Base-by-base conservation (phyloP, 345 rosid genomes). In the Salix arbutifolia region DNA sequence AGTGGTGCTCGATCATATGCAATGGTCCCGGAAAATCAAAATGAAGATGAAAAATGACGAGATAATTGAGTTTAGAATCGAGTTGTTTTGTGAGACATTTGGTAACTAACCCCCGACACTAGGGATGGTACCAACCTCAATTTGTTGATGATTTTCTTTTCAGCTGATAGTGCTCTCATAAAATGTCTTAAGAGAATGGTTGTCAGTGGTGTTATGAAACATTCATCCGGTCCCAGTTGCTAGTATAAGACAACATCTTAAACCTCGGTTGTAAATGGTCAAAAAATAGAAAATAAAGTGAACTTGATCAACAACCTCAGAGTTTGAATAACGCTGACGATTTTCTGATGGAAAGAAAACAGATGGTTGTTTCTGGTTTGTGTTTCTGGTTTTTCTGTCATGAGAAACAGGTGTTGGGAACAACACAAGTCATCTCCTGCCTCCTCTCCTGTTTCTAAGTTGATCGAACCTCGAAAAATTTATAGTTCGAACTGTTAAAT, bases 1-100 rank as follows among this genome's bases (percentile, higher is more conserved):
- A 56, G 37, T 42, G 78, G 79, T 75, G 35, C 44, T 71, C 60
- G 71, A 17, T 75, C 73, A 71, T 67, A 52, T 65, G 77, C 52
- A 42, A 79, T 85, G 89, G 91, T 88, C 88, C 88, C 88, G 76
- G 3, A 26, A 17, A 46, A 67, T 52, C 74, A 74, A 70, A 74
- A 60, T 69, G 84, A 76, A 58, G 78, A 70, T 42, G 62, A 71
- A 71, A 78, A 76, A 83, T 42, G 85, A 78, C 77, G 5, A 25
- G 65, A 80, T 73, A 37, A 79, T 77, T 75, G 80, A 76, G 65
- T 37, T 16, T 73, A 42, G 44, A 69, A 80, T 65, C 81, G 72
- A 78, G 71, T 56, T 65, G 62, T 74, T 76, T 78, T 6, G 69
- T 69, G 64, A 35, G 71, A 82, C 74, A 66, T 74, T 78, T 70